Base-by-base conservation (phyloP, 768 basidiomycete genomes). In the Fistulinella prunicolor region DNA sequence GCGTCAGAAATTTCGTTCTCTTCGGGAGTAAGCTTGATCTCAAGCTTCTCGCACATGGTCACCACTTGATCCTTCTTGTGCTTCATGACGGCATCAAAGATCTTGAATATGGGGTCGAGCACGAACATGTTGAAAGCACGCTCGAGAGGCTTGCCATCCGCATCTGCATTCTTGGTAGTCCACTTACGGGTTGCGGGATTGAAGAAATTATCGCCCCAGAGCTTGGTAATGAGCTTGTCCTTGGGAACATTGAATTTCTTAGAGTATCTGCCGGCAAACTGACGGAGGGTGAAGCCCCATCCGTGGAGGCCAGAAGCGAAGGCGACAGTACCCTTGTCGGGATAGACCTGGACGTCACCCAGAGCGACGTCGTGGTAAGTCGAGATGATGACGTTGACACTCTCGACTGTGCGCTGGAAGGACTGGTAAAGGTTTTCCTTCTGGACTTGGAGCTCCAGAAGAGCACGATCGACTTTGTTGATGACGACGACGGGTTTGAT, bases 131-230 rank as follows among this genome's bases (percentile, higher is more conserved):
- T 97, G 83, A 99, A 99, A 47, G 95, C 94, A 73, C 96, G 94
- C 66, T 98, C 96, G 47, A 97, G 86, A n/a, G 70, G 71, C 67
- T 94, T 94, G 63, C 92, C 93, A 59, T 94, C 86, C 46, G 83
- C 80, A 55, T 83, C 85, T 20, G 71, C 72, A 55, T 69, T 51
- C 68, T 85, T 89, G 42, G 89, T 92, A 17, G 91, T 81, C 96
- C 96, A 98, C 74, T 99, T 99, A 71, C 84, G 84, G 32, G 94
- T 97, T 45, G 83, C 78, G 47, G 94, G 90, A 79, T 98, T 99
- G 82, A 98, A 98, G 79, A 76, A 99, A 79, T 97, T 97, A 79
- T 99, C 96, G 45, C 96, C 96, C 96, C 96, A 99, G 39, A 99
- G 83, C 75, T 89, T 94, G 51, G 70, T 60, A 88, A 99, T 95